Percentiles rank a stretch among this genome's conserved stretches.
phyloP scores from a whole-genome alignment of 148 eudicot species.

The Spergularia bocconei region DNA sequence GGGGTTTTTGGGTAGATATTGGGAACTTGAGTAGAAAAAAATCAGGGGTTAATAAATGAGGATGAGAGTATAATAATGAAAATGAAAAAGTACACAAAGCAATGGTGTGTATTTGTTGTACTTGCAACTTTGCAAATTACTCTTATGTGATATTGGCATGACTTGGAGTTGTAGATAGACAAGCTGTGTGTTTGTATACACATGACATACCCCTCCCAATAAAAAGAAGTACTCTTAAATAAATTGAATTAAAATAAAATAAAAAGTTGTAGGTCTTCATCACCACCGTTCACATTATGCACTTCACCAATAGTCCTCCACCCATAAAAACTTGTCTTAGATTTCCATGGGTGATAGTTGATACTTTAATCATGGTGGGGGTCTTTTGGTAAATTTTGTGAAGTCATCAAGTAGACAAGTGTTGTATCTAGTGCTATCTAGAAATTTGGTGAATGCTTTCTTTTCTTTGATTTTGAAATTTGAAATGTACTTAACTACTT shows the following conservation, averaged over 20 bases:
- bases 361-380: not conserved
- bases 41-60: not conserved
- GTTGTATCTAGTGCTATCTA: too few species aligned
- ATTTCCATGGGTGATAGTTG: not conserved
- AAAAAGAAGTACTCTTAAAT: slow-evolving; percentile 13
- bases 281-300: not conserved
- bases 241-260: too few species aligned
- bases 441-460: too few species aligned
- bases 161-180: slow-evolving; percentile 6
- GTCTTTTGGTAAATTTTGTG: too few species aligned
- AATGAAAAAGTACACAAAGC: not conserved
- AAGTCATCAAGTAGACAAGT: too few species aligned
- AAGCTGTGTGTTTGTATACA: not conserved
- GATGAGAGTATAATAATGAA: not conserved
- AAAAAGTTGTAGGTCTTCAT: slow-evolving; percentile 7
- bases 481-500: too few species aligned
- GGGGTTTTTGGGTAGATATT: too few species aligned
- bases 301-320: not conserved
- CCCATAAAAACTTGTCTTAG: not conserved
- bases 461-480: too few species aligned
- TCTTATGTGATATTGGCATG: slow-evolving; percentile 21
- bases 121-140: not conserved
- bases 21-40: not conserved
- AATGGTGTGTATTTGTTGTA: not conserved
- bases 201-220: slow-evolving; percentile 3